Conservation (phyloP, 2,329 filamentous ascomycete species). For the Clonostachys chloroleuca region DNA sequence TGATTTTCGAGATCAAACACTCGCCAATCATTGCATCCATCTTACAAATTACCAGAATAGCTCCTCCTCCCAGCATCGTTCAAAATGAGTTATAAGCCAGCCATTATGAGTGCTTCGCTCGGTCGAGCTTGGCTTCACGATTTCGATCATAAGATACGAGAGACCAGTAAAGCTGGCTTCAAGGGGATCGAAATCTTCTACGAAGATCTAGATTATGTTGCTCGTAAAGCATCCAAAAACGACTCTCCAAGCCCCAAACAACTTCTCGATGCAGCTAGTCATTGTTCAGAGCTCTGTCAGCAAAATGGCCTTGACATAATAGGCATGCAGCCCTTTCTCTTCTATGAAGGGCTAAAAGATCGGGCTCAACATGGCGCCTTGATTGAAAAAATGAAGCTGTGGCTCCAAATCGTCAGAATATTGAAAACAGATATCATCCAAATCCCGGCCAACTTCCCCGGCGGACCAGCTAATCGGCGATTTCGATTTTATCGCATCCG, state of each 20-base stretch:
- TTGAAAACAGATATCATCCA: conserved; percentile 69
- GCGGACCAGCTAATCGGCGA: conserved; percentile 36
- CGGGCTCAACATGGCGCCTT: conserved; percentile 49
- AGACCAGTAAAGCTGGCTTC: conserved; percentile 61
- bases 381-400: conserved; percentile 60
- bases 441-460: conserved; percentile 62
- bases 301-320: conserved; percentile 53
- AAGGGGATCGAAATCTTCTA: conserved; percentile 72
- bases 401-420: conserved; percentile 62
- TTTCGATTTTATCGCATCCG: conserved; percentile 51
- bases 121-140: neutral
- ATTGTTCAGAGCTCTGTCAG: conserved; percentile 53
- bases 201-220: conserved; percentile 66
- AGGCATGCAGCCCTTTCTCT: conserved; percentile 71
- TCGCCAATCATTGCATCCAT: neutral
- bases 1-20: no score
- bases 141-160: conserved; percentile 52
- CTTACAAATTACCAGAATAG: no score
- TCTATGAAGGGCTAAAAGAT: conserved; percentile 72
- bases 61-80: neutral
- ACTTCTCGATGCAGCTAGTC: conserved; percentile 22
- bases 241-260: neutral
- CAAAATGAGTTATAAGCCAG: neutral
- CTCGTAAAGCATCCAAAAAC: conserved; percentile 14
- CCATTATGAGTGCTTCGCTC: neutral